Conservation (phyloP, 352 stramenopile genomes). For the Pythium volutum region DNA sequence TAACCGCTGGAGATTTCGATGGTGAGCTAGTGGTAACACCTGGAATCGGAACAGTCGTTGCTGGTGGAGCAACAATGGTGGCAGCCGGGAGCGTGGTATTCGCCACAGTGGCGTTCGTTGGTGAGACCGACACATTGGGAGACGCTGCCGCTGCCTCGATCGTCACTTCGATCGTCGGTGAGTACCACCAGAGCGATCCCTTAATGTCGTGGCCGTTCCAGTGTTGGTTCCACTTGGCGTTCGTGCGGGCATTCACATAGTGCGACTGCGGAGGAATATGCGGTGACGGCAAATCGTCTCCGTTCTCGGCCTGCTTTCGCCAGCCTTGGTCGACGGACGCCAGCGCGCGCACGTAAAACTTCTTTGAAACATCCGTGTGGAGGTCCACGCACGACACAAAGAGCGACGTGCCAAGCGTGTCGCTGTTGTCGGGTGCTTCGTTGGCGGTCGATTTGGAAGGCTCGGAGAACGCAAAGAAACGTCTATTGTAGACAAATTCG, state of each 20-base stretch:
- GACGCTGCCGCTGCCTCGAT: neutral
- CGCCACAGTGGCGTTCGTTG: neutral
- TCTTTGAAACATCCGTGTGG: conserved; percentile 23
- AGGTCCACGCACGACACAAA: conserved; percentile 68
- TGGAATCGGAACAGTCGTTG: neutral
- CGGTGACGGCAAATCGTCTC: conserved; percentile 54
- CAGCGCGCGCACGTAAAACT: conserved; percentile 58
- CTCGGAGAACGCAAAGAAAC: conserved; percentile 62
- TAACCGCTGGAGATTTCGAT: neutral
- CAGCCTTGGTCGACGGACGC: conserved; percentile 81
- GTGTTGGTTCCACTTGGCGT: conserved; percentile 50
- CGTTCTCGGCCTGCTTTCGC: conserved; percentile 41
- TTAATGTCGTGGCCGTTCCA: conserved; percentile 74
- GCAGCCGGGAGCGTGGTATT: neutral
- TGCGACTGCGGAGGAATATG: conserved; percentile 73
- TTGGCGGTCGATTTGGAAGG: conserved; percentile 22
- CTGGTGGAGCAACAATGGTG: neutral
- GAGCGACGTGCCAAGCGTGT: conserved; percentile 62
- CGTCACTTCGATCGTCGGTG: conserved; percentile 29
- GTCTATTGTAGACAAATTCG: conserved; percentile 21
- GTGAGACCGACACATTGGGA: neutral
- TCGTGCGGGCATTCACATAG: conserved; percentile 79
- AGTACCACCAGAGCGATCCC: conserved; percentile 58
- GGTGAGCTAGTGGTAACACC: neutral
- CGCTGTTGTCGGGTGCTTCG: conserved; percentile 30